Evolutionary conservation across 2,329 filamentous ascomycete species (phyloP).

Genomic region (Helminthosporium solani): DNA sequence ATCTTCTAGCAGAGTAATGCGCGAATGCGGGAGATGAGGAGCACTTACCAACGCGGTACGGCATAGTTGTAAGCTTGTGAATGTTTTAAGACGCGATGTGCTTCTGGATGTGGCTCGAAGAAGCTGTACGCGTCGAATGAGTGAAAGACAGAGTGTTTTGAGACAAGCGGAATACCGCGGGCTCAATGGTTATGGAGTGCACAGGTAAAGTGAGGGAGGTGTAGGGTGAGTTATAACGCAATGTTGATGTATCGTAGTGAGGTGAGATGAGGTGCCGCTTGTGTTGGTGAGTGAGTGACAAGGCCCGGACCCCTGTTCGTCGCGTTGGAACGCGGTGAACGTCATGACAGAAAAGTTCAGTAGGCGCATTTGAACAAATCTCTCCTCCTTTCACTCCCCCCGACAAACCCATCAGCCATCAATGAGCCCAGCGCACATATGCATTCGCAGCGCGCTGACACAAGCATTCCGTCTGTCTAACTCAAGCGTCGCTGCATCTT

Average conservation of each 20-base stretch:
- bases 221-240: too few relatives aligned
- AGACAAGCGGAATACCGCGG: too few relatives aligned
- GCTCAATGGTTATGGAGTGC: too few relatives aligned
- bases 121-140: not conserved
- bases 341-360: constrained; percentile 28
- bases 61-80: constrained; percentile 7
- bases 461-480: constrained; percentile 37
- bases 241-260: too few relatives aligned
- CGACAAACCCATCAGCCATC: constrained; percentile 12
- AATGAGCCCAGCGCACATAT: constrained; percentile 43
- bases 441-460: constrained; percentile 38
- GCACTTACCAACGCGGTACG: constrained; percentile 20
- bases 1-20: not conserved
- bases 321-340: constrained; percentile 11
- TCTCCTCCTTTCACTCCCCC: constrained; percentile 12
- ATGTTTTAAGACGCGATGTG: not conserved
- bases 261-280: not conserved
- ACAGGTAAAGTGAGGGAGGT: too few relatives aligned
- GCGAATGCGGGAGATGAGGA: not conserved
- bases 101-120: not conserved
- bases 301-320: constrained; percentile 4
- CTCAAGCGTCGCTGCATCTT: constrained; percentile 19
- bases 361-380: constrained; percentile 10
- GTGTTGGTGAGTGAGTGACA: too few relatives aligned
- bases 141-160: not conserved